Conservation (phyloP, 164 flowering plant species). For the Santalum album region DNA sequence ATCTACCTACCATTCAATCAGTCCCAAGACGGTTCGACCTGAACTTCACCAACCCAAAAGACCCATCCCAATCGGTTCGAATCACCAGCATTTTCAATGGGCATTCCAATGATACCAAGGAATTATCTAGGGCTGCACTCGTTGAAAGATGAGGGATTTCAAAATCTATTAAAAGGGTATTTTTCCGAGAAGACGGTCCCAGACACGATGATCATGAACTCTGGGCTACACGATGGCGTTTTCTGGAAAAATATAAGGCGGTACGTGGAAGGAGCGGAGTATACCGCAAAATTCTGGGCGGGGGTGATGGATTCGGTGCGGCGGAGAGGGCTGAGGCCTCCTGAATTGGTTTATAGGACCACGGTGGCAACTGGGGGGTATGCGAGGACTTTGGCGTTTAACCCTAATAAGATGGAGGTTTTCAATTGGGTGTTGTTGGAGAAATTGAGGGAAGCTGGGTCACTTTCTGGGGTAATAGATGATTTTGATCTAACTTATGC, state of each 20-base stretch:
- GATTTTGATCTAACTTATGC: conserved; percentile 81
- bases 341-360: conserved; percentile 54
- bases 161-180: conserved; percentile 43
- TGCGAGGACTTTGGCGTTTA: conserved; percentile 63
- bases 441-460: conserved; percentile 40
- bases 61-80: conserved; percentile 49
- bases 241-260: conserved; percentile 41
- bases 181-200: conserved; percentile 57
- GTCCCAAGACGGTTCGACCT: conserved; percentile 68
- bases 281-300: conserved; percentile 67
- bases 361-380: conserved; percentile 86
- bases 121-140: conserved; percentile 80
- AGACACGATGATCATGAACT: conserved; percentile 77
- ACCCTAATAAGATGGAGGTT: conserved; percentile 82
- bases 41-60: conserved; percentile 64
- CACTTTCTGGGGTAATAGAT: conserved; percentile 52
- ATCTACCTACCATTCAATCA: conserved; percentile 27
- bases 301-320: conserved; percentile 46
- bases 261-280: conserved; percentile 44
- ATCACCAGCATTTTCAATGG: conserved; percentile 95
- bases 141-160: conserved; percentile 42
- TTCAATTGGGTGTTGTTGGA: conserved; percentile 68
- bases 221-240: conserved; percentile 90
- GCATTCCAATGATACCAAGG: conserved; percentile 48
- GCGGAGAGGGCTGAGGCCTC: conserved; percentile 29